Base-by-base conservation (phyloP, 139 green algal genomes). In the Spirogloea muscicola region DNA sequence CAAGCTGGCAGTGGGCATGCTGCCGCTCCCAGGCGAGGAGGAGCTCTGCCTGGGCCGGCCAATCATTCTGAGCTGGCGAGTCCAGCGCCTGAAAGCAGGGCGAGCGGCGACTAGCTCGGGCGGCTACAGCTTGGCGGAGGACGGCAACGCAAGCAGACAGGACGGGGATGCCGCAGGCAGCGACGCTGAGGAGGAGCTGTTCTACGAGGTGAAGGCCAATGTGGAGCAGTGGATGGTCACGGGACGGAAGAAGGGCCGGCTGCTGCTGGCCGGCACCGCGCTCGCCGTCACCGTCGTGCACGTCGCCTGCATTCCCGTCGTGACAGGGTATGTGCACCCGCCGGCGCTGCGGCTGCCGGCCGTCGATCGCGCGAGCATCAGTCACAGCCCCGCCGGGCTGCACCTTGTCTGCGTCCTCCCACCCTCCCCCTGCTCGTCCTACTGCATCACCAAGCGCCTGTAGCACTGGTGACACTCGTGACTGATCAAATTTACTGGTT, bases 181-280 rank as follows among this genome's bases (percentile, higher is more conserved):
- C n/a, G n/a, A n/a, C n/a, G n/a, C n/a, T n/a, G 27, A 29, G 49
- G 67, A 76, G 67, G 67, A 76, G 67, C 33, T 76, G 67, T 49
- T 49, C 31, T 76, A 44, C 49, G 67, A 76, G 49, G 67, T 76
- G 67, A 61, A 59, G 67, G 25, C 42, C 18, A 69, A 68, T 48
- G 29, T 16, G 25, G 67, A 76, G 27, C 57, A 77, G 27, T 77
- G 69, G 69, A 77, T 77, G 44, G 25, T 71, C 13, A 57, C 69
- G 31, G 69, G 69, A 21, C 69, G 69, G 25, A n/a, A 55, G 18
- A 63, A 64, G 33, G 69, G 69, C 29, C 58, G 57, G 18, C 39
- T 77, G 33, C 36, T n/a, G 7, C 46, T 77, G 36, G 33, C 40
- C 3, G 16, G 33, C 44, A 9, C 18, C n/a, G 25, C 31, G 33